Percentiles rank a stretch among this genome's conserved stretches.
Evolutionary conservation across 179 eudicot species (phyloP).

Genomic region (Silene coronaria): DNA sequence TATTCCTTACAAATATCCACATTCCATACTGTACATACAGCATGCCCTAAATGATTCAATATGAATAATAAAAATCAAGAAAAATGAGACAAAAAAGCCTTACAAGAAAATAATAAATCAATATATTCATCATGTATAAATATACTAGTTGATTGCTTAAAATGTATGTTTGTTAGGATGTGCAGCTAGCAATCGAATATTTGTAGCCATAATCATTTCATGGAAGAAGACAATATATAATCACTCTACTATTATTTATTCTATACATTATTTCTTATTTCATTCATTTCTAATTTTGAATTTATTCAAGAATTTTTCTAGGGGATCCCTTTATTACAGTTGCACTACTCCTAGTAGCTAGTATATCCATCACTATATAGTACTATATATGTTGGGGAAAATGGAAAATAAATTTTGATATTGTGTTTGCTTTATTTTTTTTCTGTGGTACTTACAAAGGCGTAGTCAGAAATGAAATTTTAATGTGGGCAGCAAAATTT

Average conservation of each 20-base stretch:
- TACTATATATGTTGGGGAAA: no score
- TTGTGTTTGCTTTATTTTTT: no score
- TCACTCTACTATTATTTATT: background rate
- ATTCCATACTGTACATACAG: slow-evolving; percentile 7
- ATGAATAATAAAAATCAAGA: slow-evolving; percentile 21
- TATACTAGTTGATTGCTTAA: slow-evolving; percentile 13
- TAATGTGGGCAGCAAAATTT: no score
- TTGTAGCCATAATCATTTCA: slow-evolving; percentile 28
- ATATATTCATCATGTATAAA: slow-evolving; percentile 22
- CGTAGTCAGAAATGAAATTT: no score
- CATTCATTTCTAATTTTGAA: background rate
- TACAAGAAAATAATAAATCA: slow-evolving; percentile 24
- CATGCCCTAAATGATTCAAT: slow-evolving; percentile 26
- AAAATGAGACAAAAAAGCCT: slow-evolving; percentile 19
- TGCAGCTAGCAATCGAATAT: slow-evolving; percentile 28
- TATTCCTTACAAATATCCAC: slow-evolving; percentile 26
- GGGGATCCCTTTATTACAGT: no score
- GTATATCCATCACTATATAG: no score
- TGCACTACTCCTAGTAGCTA: no score
- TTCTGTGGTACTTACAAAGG: no score
- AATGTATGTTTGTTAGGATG: slow-evolving; percentile 25
- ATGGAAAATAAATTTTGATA: background rate
- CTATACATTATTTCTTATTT: background rate
- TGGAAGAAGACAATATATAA: slow-evolving; percentile 24
- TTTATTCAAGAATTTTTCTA: background rate